Conservation (phyloP, 305 asterid species). For the Salvia sclarea region DNA sequence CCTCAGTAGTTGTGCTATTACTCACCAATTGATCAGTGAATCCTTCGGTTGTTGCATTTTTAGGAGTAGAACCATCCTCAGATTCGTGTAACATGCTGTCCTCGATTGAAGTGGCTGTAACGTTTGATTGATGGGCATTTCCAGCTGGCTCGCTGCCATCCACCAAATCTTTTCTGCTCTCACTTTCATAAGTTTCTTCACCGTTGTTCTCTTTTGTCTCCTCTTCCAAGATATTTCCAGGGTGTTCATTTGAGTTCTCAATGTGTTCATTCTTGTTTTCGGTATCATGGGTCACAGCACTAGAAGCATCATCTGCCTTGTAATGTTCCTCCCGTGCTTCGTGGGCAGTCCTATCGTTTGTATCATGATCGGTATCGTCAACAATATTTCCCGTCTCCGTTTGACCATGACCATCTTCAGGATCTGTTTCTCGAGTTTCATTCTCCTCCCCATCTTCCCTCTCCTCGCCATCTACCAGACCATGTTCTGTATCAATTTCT, state of each 20-base stretch:
- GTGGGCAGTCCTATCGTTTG: slow-evolving; percentile 42
- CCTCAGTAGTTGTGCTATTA: slow-evolving; percentile 38
- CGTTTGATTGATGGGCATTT: slow-evolving; percentile 31
- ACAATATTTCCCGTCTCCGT: slow-evolving; percentile 42
- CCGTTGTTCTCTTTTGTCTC: slow-evolving; percentile 24
- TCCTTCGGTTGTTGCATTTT: slow-evolving; percentile 38
- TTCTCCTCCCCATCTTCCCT: slow-evolving; percentile 44
- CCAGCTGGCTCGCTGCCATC: slow-evolving; percentile 38
- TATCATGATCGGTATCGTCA: slow-evolving; percentile 54
- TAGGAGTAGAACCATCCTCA: slow-evolving; percentile 37
- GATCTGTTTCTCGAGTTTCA: slow-evolving; percentile 51
- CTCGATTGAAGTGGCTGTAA: slow-evolving; percentile 36
- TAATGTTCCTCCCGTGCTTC: slow-evolving; percentile 82
- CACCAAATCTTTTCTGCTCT: slow-evolving; percentile 32
- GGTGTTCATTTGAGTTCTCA: slow-evolving; percentile 39
- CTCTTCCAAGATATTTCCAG: slow-evolving; percentile 34
- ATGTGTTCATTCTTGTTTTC: slow-evolving; percentile 41
- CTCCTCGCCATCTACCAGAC: slow-evolving; percentile 48
- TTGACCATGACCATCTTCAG: slow-evolving; percentile 47
- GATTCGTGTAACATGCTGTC: slow-evolving; percentile 20
- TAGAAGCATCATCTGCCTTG: slow-evolving; percentile 95
- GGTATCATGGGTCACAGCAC: slow-evolving; percentile 76
- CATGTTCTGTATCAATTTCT: slow-evolving; percentile 53
- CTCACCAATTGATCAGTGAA: slow-evolving; percentile 30
- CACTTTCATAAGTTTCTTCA: slow-evolving; percentile 26